Conservation (phyloP, 306 rosid species). For the Malus orientalis region DNA sequence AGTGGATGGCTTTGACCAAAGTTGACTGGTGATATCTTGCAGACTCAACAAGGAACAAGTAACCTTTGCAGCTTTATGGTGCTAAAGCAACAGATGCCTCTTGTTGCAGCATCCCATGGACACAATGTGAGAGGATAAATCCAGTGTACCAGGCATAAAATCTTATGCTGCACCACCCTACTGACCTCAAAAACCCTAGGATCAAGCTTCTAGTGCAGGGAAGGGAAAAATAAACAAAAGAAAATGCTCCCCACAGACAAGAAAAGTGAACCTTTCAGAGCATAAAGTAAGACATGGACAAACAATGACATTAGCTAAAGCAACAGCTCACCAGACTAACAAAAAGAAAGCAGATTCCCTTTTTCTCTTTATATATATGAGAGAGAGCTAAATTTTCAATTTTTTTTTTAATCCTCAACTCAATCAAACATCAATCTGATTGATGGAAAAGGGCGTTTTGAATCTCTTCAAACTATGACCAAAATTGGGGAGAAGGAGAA, state of each 20-base stretch:
- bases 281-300: conserved; percentile 63
- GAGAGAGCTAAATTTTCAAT: conserved; percentile 32
- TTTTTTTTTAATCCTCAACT: conserved; percentile 17
- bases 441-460: conserved; percentile 12
- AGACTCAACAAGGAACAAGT: conserved; percentile 84
- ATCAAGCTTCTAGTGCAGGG: conserved; percentile 40
- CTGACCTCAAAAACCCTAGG: conserved; percentile 44
- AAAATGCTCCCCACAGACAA: conserved; percentile 44
- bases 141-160: conserved; percentile 49
- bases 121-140: conserved; percentile 48
- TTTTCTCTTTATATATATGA: conserved; percentile 43
- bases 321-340: conserved; percentile 65
- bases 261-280: conserved; percentile 96
- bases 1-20: conserved; percentile 64
- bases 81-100: conserved; percentile 76
- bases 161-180: conserved; percentile 40
- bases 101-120: conserved; percentile 46
- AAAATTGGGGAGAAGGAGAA: conserved; percentile 12
- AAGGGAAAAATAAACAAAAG: not conserved
- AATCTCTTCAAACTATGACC: conserved; percentile 21
- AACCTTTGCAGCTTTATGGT: conserved; percentile 77
- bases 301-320: conserved; percentile 55
- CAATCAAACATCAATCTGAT: conserved; percentile 32
- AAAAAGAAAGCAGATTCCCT: conserved; percentile 92
- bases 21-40: conserved; percentile 64